These are phyloP conservation scores for Aspergillus transmontanensis DNA, from an alignment of 2,329 filamentous ascomycete genomes.

Conservation along the genomic window DNA sequence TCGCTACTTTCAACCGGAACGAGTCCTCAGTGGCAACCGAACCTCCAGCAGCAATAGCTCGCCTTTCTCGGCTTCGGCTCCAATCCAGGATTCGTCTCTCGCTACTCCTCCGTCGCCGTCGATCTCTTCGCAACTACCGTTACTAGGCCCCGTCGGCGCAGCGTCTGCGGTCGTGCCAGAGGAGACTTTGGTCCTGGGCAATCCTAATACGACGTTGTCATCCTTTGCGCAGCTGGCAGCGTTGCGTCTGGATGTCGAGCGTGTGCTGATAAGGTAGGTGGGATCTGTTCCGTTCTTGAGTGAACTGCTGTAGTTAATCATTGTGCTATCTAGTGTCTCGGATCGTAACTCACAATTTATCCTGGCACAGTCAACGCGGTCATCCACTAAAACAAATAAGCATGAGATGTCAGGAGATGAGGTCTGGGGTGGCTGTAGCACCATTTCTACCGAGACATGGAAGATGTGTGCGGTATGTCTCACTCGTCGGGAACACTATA, in stretches of 20 bases:
- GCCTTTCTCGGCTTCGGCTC: constrained; percentile 8
- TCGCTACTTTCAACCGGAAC: constrained; percentile 42
- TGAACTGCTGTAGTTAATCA: not conserved
- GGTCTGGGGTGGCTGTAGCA: constrained; percentile 35
- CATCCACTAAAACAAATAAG: constrained; percentile 35
- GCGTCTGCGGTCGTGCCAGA: constrained; percentile 19
- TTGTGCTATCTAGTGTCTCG: constrained; percentile 39
- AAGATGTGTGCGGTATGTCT: constrained; percentile 38
- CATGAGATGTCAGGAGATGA: constrained; percentile 35
- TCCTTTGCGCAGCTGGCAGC: constrained; percentile 41
- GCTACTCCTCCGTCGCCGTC: constrained; percentile 14
- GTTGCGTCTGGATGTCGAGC: constrained; percentile 37
- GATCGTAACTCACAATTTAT: constrained; percentile 53
- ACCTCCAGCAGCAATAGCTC: constrained; percentile 10
- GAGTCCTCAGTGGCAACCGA: constrained; percentile 3
- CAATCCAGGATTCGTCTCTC: constrained; percentile 20
- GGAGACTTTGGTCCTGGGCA: constrained; percentile 31
- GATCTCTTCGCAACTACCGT: constrained; percentile 14
- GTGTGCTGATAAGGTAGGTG: constrained; percentile 42
- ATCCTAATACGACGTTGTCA: constrained; percentile 37
- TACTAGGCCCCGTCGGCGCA: constrained; percentile 14
- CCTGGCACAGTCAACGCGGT: constrained; percentile 53
- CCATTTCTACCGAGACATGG: constrained; percentile 36
- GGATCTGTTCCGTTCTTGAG: not conserved
- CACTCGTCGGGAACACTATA: not conserved